Evolutionary conservation across 176 grass and related monocot genomes (phyloP).

Genomic region (Oryza brachyantha): DNA sequence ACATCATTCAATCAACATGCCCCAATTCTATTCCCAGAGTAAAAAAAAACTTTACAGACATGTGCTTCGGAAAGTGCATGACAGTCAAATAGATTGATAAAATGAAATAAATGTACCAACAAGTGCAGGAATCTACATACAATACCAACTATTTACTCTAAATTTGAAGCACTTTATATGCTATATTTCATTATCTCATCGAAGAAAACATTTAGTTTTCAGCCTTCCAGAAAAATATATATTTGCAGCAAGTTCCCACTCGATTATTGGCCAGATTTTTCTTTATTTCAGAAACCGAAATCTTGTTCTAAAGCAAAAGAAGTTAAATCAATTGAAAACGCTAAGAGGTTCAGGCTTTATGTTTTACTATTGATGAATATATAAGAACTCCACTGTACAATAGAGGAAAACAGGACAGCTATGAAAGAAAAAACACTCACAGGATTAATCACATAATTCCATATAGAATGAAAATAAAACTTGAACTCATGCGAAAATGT

Average conservation of each 20-base stretch:
- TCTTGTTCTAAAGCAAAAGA: not conserved
- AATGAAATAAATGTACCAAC: not conserved
- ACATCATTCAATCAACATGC: not conserved
- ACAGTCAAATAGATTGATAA: not conserved
- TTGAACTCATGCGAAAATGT: not conserved
- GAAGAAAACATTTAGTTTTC: not conserved
- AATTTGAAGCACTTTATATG: not conserved
- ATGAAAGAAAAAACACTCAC: not conserved
- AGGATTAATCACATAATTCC: not conserved
- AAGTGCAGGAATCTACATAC: not conserved
- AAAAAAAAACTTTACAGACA: not conserved
- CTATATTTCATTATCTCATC: not conserved
- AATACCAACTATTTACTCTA: not conserved
- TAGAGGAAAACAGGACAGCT: not conserved
- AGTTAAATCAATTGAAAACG: not conserved
- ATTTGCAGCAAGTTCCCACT: not conserved
- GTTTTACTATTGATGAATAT: constrained; percentile 2
- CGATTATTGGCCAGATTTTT: not conserved
- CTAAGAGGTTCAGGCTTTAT: not conserved
- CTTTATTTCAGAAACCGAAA: not conserved
- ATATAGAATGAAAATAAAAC: not conserved
- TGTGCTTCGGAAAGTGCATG: not conserved
- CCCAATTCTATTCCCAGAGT: not conserved
- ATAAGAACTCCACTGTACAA: not conserved
- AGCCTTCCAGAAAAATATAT: not conserved